Evolutionary conservation across 169 alveolate species (phyloP).

Genomic region (Cryptosporidium felis): DNA sequence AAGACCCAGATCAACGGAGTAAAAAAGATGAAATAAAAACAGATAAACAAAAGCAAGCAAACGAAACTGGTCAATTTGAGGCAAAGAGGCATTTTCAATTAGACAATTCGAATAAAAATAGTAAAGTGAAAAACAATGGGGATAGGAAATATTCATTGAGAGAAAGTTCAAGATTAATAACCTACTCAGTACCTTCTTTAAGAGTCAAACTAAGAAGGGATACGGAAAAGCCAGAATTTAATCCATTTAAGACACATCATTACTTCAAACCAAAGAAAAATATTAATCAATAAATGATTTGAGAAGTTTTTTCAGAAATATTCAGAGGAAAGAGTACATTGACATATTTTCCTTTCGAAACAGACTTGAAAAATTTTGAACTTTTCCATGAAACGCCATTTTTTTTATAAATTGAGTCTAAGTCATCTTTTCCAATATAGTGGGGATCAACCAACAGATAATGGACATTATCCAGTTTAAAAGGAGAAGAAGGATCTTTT

Average conservation of each 20-base stretch:
- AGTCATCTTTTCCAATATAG: slow-evolving; percentile 77
- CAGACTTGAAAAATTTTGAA: slow-evolving; percentile 76
- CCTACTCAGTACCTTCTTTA: slow-evolving; percentile 62
- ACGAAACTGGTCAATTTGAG: not conserved
- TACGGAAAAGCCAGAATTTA: slow-evolving; percentile 63
- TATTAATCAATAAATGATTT: slow-evolving; percentile 36
- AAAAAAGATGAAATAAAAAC: not conserved
- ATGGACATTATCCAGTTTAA: slow-evolving; percentile 71
- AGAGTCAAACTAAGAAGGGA: slow-evolving; percentile 70
- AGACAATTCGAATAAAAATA: not conserved
- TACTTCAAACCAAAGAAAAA: slow-evolving; percentile 41
- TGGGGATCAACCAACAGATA: slow-evolving; percentile 82
- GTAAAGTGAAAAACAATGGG: not conserved
- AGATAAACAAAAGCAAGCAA: not conserved
- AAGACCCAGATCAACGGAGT: not conserved
- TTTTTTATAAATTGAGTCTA: slow-evolving; percentile 72
- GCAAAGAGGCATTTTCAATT: not conserved
- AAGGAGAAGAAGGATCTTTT: slow-evolving; percentile 48
- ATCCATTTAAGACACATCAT: slow-evolving; percentile 66
- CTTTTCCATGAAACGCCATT: slow-evolving; percentile 79
- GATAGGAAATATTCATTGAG: slow-evolving; percentile 33
- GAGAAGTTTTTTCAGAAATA: slow-evolving; percentile 71
- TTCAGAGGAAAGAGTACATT: slow-evolving; percentile 77
- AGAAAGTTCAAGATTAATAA: slow-evolving; percentile 46
- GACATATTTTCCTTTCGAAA: slow-evolving; percentile 75